Evolutionary conservation across 163 green algal species (phyloP).

Genomic region (Scenedesmus sp.): DNA sequence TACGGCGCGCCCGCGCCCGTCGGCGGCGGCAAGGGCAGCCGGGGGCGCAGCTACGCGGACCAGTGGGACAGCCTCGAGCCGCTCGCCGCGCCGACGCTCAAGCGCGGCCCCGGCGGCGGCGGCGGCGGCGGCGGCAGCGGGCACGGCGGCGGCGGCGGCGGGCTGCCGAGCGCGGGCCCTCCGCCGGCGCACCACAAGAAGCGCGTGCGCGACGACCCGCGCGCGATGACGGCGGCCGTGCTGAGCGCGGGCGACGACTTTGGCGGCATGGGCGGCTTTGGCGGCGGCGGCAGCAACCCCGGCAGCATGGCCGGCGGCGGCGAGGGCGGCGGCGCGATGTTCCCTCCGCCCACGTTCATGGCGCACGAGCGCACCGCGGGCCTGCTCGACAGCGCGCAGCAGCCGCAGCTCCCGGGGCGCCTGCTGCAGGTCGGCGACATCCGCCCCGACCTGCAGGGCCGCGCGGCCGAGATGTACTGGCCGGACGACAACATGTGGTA

Average conservation of each 20-base stretch:
- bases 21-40: constrained; percentile 16
- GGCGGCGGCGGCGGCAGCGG: neutral
- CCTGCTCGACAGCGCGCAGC: constrained; percentile 36
- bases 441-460: constrained; percentile 60
- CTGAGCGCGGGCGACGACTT: constrained; percentile 33
- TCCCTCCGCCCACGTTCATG: constrained; percentile 6
- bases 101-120: neutral
- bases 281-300: constrained; percentile 29
- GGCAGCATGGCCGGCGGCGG: constrained; percentile 24
- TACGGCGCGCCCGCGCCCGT: neutral
- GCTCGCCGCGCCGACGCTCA: constrained; percentile 19
- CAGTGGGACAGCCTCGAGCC: constrained; percentile 46
- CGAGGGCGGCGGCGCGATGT: neutral
- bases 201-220: constrained; percentile 22
- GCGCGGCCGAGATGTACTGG: constrained; percentile 87
- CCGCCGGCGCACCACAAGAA: constrained; percentile 31
- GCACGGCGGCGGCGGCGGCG: no score
- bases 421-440: constrained; percentile 62
- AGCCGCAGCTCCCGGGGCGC: constrained; percentile 45
- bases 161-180: no score
- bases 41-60: neutral
- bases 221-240: constrained; percentile 24
- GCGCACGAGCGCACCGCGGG: constrained; percentile 30
- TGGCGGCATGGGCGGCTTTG: constrained; percentile 21
- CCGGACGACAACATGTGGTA: constrained; percentile 92